Evolutionary conservation across 805 yeast species (phyloP).

Genomic region (Spathaspora passalidarum): DNA sequence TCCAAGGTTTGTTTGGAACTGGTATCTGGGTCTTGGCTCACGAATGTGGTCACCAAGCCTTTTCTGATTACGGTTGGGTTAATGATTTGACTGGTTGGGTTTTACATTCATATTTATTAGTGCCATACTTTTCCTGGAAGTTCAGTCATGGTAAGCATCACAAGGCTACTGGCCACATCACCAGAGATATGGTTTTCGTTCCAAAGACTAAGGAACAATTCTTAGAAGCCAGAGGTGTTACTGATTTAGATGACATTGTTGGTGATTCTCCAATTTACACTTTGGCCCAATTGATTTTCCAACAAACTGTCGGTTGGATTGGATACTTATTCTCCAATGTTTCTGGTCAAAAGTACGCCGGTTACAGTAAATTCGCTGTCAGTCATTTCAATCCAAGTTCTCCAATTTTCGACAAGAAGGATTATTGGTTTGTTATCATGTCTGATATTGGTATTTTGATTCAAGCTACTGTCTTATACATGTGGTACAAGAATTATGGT

Average conservation of each 20-base stretch:
- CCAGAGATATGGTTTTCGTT: slow-evolving; percentile 82
- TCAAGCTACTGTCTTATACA: slow-evolving; percentile 51
- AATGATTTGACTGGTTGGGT: slow-evolving; percentile 84
- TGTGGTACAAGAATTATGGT: slow-evolving; percentile 63
- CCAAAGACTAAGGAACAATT: slow-evolving; percentile 66
- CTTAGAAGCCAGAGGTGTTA: slow-evolving; percentile 31
- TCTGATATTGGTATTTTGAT: slow-evolving; percentile 69
- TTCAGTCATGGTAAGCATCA: slow-evolving; percentile 83
- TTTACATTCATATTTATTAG: slow-evolving; percentile 72
- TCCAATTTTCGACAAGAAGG: slow-evolving; percentile 70
- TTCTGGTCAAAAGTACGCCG: slow-evolving; percentile 67
- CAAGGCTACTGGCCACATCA: slow-evolving; percentile 82
- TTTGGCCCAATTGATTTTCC: slow-evolving; percentile 51
- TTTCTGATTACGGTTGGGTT: slow-evolving; percentile 65
- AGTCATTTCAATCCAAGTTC: slow-evolving; percentile 74
- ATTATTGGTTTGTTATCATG: slow-evolving; percentile 67
- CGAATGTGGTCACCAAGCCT: slow-evolving; percentile 90
- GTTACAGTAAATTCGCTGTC: slow-evolving; percentile 41
- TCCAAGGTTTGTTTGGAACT: slow-evolving; percentile 66
- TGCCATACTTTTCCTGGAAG: slow-evolving; percentile 88
- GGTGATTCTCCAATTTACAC: slow-evolving; percentile 77
- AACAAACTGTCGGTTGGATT: slow-evolving; percentile 80
- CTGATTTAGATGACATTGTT: slow-evolving; percentile 50
- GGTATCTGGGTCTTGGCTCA: slow-evolving; percentile 87
- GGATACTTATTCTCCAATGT: slow-evolving; percentile 64